phyloP scores from a whole-genome alignment of 2,329 filamentous ascomycete species.

The Colletotrichum musicola region DNA sequence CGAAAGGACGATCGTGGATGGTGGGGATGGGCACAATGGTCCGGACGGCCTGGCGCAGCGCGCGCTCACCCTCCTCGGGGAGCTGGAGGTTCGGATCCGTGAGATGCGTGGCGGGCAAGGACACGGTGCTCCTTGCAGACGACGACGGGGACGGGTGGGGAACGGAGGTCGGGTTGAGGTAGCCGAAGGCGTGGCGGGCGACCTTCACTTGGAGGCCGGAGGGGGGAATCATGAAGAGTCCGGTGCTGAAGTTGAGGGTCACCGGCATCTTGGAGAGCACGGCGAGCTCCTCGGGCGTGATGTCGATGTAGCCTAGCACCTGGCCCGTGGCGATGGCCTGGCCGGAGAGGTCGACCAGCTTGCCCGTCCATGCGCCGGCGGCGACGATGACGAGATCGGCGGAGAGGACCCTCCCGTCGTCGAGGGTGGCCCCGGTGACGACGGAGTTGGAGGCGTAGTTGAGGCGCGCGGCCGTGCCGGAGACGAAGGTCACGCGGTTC shows the following conservation, averaged over 20 bases:
- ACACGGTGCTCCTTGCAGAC: slow-evolving; percentile 44
- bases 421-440: slow-evolving; percentile 66
- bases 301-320: slow-evolving; percentile 79
- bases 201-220: slow-evolving; percentile 73
- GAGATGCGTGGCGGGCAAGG: slow-evolving; percentile 60
- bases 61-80: slow-evolving; percentile 70
- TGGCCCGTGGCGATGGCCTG: slow-evolving; percentile 86
- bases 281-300: slow-evolving; percentile 79
- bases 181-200: slow-evolving; percentile 77
- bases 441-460: slow-evolving; percentile 45
- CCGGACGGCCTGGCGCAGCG: slow-evolving; percentile 71
- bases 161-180: slow-evolving; percentile 64
- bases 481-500: slow-evolving; percentile 67
- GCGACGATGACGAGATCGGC: slow-evolving; percentile 85
- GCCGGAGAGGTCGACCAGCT: slow-evolving; percentile 81
- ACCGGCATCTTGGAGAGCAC: slow-evolving; percentile 76
- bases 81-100: slow-evolving; percentile 63
- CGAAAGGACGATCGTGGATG: slow-evolving; percentile 71
- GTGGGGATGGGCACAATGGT: slow-evolving; percentile 70
- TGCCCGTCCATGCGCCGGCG: slow-evolving; percentile 87
- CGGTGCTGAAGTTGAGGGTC: slow-evolving; percentile 77
- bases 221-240: slow-evolving; percentile 82
- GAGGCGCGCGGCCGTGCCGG: slow-evolving; percentile 59
- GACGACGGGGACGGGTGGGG: slow-evolving; percentile 39
- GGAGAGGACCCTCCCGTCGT: slow-evolving; percentile 60